Percentiles rank a stretch among this genome's conserved stretches.
Conservation (phyloP, 257 asterid species). For the Fraxinus excelsior region DNA sequence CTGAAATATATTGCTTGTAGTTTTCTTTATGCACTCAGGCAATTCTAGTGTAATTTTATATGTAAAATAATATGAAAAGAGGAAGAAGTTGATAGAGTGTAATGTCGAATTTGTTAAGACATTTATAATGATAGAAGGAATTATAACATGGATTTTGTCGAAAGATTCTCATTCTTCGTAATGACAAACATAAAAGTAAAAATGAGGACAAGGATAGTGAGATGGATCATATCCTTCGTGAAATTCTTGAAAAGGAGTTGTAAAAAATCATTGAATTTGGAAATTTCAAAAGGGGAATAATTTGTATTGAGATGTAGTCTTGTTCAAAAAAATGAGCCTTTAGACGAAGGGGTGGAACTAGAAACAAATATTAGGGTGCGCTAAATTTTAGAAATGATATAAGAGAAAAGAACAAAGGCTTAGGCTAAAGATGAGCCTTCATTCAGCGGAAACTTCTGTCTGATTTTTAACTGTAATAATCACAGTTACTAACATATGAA, state of each 20-base stretch:
- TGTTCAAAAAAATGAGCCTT: background rate
- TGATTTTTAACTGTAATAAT: background rate
- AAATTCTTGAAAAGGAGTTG: background rate
- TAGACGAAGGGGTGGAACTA: background rate
- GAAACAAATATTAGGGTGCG: background rate
- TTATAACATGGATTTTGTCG: background rate
- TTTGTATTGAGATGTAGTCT: background rate
- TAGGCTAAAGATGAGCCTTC: background rate
- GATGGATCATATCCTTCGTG: background rate
- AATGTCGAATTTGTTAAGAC: background rate
- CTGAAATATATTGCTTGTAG: background rate
- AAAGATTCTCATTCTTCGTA: background rate
- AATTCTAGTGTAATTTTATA: background rate
- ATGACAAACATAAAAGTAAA: background rate
- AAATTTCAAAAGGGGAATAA: background rate
- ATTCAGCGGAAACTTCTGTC: background rate
- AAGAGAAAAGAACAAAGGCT: background rate
- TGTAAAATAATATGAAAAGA: background rate
- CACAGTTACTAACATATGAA: background rate
- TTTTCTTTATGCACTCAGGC: background rate
- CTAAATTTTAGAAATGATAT: background rate
- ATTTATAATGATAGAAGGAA: background rate
- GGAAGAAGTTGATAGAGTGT: background rate
- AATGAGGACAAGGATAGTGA: background rate
- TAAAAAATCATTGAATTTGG: background rate